These are phyloP conservation scores for Glycine latifolia DNA, from an alignment of 306 rosid genomes.

Conservation along the genomic window DNA sequence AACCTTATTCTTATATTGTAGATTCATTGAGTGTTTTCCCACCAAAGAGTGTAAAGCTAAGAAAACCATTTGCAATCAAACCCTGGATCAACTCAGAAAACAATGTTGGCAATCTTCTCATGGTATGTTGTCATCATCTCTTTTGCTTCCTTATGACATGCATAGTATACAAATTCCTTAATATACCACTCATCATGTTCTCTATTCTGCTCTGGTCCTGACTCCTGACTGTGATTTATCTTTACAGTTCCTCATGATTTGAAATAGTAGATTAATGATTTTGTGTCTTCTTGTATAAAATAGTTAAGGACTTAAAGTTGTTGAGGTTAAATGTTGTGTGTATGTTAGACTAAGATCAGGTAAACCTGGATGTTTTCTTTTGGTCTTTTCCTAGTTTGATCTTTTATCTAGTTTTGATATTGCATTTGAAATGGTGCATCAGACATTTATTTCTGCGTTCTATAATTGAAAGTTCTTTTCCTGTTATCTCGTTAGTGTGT, in stretches of 20 bases:
- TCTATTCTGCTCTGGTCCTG: slow-evolving; percentile 14
- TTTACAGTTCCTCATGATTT: slow-evolving; percentile 5
- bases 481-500: slow-evolving; percentile 27
- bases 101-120: slow-evolving; percentile 90
- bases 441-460: background rate
- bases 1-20: slow-evolving; percentile 46
- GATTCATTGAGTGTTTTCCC: slow-evolving; percentile 79
- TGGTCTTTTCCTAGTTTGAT: background rate
- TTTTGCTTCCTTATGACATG: slow-evolving; percentile 23
- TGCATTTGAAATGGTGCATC: slow-evolving; percentile 19
- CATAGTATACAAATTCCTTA: background rate
- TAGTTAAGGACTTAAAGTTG: slow-evolving; percentile 5
- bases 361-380: background rate
- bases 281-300: slow-evolving; percentile 1
- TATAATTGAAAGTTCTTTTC: slow-evolving; percentile 4
- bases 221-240: slow-evolving; percentile 1
- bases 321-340: slow-evolving; percentile 5
- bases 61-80: slow-evolving; percentile 80
- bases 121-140: slow-evolving; percentile 63
- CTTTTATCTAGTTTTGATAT: background rate
- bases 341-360: slow-evolving; percentile 1
- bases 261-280: background rate
- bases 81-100: slow-evolving; percentile 93
- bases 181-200: background rate
- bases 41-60: slow-evolving; percentile 72